phyloP scores from a whole-genome alignment of 1,284 basidiomycete species.

The Porodaedalea pini region DNA sequence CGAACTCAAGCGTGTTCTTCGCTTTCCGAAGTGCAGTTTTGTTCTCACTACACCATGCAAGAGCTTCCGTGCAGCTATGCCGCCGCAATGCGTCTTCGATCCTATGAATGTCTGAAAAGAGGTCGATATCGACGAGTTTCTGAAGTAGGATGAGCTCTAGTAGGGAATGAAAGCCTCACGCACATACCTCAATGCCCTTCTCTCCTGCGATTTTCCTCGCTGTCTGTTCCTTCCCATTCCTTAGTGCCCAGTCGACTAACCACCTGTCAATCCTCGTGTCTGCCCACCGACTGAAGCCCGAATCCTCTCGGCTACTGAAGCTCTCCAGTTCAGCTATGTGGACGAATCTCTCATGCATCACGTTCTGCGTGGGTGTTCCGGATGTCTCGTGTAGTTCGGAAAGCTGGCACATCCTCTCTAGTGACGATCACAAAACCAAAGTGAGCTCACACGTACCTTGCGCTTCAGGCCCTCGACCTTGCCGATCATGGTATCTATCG shows the following conservation, averaged over 20 bases:
- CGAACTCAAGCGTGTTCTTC: slow-evolving; percentile 95
- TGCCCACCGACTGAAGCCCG: slow-evolving; percentile 72
- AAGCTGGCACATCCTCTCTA: slow-evolving; percentile 43
- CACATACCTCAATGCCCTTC: slow-evolving; percentile 63
- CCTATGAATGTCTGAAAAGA: slow-evolving; percentile 83
- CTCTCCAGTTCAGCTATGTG: slow-evolving; percentile 63
- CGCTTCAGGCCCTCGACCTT: slow-evolving; percentile 75
- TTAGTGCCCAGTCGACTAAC: slow-evolving; percentile 88
- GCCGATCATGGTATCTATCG: slow-evolving; percentile 73
- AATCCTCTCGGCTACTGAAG: slow-evolving; percentile 46
- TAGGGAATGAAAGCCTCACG: slow-evolving; percentile 10
- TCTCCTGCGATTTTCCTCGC: slow-evolving; percentile 68
- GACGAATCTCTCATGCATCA: slow-evolving; percentile 68
- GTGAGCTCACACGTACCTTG: slow-evolving; percentile 52
- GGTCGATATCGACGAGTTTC: slow-evolving; percentile 85
- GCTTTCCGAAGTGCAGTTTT: slow-evolving; percentile 87
- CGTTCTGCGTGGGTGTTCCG: slow-evolving; percentile 63
- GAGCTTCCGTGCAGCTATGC: slow-evolving; percentile 82
- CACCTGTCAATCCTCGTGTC: slow-evolving; percentile 82
- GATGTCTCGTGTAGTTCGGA: slow-evolving; percentile 63
- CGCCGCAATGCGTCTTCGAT: slow-evolving; percentile 78
- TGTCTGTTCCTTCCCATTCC: slow-evolving; percentile 68
- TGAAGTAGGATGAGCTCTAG: slow-evolving; percentile 29
- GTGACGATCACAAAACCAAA: neutral
- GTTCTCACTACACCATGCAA: slow-evolving; percentile 97